phyloP scores from a whole-genome alignment of 768 basidiomycete genomes.

The Fomitopsis serialis region DNA sequence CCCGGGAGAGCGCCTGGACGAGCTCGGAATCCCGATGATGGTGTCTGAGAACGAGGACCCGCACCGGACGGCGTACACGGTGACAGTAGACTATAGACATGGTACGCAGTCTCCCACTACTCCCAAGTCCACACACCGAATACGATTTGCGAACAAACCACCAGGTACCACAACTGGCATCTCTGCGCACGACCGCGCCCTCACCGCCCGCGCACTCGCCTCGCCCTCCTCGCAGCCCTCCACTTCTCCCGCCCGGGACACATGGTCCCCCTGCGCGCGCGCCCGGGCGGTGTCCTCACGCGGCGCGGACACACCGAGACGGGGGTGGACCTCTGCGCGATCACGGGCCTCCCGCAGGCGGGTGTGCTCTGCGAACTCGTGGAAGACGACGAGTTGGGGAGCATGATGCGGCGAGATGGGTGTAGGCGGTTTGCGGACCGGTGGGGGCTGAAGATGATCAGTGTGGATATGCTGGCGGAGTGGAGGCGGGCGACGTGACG shows the following conservation, averaged over 20 bases:
- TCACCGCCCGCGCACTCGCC: constrained; percentile 83
- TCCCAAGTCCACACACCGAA: neutral
- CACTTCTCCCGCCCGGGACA: constrained; percentile 95
- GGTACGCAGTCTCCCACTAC: constrained; percentile 38
- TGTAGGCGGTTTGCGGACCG: constrained; percentile 86
- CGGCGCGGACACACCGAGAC: constrained; percentile 94
- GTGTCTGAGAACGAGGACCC: constrained; percentile 85
- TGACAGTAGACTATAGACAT: constrained; percentile 91
- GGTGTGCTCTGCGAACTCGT: constrained; percentile 94
- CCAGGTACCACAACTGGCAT: constrained; percentile 93
- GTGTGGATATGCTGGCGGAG: constrained; percentile 76
- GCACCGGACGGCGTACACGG: constrained; percentile 90
- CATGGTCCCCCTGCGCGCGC: constrained; percentile 88
- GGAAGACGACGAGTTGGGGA: constrained; percentile 82
- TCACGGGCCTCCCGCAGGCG: constrained; percentile 62
- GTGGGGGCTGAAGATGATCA: constrained; percentile 93
- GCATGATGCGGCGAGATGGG: constrained; percentile 94
- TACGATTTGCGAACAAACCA: neutral
- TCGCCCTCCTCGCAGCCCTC: constrained; percentile 44
- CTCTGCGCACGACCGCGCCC: constrained; percentile 89
- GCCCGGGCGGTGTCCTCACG: constrained; percentile 77
- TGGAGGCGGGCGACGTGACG: no score
- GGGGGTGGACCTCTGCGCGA: constrained; percentile 77
- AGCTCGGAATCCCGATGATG: constrained; percentile 90
- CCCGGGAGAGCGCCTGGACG: constrained; percentile 66